phyloP scores from a whole-genome alignment of 2,329 filamentous ascomycete species.

The Microascus cirrosus region DNA sequence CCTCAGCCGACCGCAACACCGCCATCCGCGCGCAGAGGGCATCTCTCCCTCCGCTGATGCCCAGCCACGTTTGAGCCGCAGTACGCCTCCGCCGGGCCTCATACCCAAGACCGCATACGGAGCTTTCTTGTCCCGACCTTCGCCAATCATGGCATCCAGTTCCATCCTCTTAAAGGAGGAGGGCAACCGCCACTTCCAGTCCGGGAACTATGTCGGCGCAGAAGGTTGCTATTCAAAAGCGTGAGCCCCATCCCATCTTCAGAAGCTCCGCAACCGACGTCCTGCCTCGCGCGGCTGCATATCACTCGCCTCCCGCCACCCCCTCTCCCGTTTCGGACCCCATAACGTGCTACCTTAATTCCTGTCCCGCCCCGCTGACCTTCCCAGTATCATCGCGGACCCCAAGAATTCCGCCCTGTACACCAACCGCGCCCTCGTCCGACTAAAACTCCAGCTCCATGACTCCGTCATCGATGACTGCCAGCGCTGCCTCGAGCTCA shows the following conservation, averaged over 20 bases:
- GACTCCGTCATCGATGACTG: constrained; percentile 70
- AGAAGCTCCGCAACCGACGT: neutral
- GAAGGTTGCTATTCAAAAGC: constrained; percentile 65
- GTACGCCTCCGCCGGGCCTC: neutral
- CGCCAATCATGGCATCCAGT: neutral
- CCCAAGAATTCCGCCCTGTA: constrained; percentile 68
- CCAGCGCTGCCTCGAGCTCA: constrained; percentile 58
- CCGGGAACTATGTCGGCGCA: constrained; percentile 52
- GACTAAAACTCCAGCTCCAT: constrained; percentile 64
- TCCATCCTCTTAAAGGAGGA: constrained; percentile 32
- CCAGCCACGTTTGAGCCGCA: neutral
- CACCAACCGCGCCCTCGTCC: constrained; percentile 79
- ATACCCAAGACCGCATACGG: neutral
- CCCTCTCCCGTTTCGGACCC: too few species aligned
- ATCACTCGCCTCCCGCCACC: neutral
- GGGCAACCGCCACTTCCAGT: constrained; percentile 55
- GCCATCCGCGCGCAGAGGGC: too few species aligned
- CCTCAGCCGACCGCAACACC: too few species aligned
- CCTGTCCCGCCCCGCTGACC: constrained; percentile 1
- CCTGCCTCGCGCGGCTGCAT: neutral
- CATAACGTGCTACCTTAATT: neutral
- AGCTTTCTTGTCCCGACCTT: neutral
- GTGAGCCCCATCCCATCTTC: constrained; percentile 24
- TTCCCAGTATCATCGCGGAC: constrained; percentile 61
- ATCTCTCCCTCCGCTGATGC: too few species aligned